Conservation (phyloP, 2,329 filamentous ascomycete species). For the Sporothrix protearum region DNA sequence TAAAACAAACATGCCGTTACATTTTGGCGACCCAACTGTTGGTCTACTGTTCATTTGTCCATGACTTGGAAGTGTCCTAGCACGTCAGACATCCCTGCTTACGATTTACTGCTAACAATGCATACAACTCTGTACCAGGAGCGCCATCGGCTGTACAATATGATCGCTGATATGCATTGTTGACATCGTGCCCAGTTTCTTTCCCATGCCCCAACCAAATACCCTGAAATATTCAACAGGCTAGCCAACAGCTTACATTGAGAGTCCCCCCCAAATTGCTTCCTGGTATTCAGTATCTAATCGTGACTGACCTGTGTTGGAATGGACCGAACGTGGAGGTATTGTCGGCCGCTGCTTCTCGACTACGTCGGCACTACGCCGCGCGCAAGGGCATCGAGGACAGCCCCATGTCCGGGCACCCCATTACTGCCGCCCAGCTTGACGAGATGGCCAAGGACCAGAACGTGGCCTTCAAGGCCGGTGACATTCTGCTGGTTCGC, state of each 20-base stretch:
- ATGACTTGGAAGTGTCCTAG: background rate
- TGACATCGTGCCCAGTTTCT: background rate
- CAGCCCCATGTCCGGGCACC: conserved; percentile 50
- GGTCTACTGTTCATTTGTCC: too few species aligned
- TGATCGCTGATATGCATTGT: background rate
- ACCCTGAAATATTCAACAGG: too few species aligned
- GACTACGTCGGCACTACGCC: conserved; percentile 50
- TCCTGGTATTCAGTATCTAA: too few species aligned
- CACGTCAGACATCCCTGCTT: background rate
- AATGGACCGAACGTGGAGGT: conserved; percentile 40
- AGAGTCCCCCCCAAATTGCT: background rate
- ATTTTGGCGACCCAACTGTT: too few species aligned
- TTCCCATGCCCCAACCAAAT: too few species aligned
- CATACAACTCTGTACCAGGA: background rate
- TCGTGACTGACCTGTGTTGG: background rate
- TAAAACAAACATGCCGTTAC: too few species aligned
- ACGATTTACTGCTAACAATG: too few species aligned
- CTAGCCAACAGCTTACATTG: background rate
- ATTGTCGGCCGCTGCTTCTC: conserved; percentile 53
- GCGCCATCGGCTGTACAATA: background rate
- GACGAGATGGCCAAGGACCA: conserved; percentile 57
- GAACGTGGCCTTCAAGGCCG: conserved; percentile 58
- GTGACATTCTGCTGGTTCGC: conserved; percentile 64
- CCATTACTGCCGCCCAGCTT: conserved; percentile 54
- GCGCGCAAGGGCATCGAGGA: conserved; percentile 49